phyloP scores from a whole-genome alignment of 192 early-diverging fungal species.

The Coemansia sp. region DNA sequence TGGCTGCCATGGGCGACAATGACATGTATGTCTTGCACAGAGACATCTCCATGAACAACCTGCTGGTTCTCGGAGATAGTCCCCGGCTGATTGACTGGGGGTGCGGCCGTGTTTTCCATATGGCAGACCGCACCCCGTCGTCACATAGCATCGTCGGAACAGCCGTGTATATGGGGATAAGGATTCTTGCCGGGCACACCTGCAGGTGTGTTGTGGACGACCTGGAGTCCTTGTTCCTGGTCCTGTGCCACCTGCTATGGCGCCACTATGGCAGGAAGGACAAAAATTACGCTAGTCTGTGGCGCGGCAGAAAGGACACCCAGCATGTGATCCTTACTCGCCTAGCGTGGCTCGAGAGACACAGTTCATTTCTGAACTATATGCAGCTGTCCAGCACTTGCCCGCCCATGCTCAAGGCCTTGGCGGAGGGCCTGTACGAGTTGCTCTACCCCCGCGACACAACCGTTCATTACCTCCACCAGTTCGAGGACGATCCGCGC shows the following conservation, averaged over 20 bases:
- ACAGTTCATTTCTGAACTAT: background rate
- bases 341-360: background rate
- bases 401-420: background rate
- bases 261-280: background rate
- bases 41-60: constrained; percentile 5
- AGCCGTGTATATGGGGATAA: background rate
- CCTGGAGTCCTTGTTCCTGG: background rate
- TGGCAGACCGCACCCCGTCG: background rate
- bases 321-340: background rate
- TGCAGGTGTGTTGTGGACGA: background rate
- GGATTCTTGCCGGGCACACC: background rate
- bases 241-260: background rate
- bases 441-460: background rate
- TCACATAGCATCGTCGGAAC: background rate
- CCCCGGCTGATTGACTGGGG: constrained; percentile 3
- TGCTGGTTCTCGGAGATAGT: background rate
- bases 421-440: constrained; percentile 1
- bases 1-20: background rate
- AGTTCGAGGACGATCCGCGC: too few species aligned
- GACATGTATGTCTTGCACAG: background rate
- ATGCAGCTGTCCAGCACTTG: background rate
- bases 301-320: background rate
- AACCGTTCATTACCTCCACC: too few species aligned
- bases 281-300: background rate
- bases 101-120: background rate